A percentile compares a stretch with the other conserved stretches of the same genome.
These are phyloP conservation scores for Tylopilus vinaceipallidus DNA, from an alignment of 768 basidiomycete genomes.

Conservation along the genomic window DNA sequence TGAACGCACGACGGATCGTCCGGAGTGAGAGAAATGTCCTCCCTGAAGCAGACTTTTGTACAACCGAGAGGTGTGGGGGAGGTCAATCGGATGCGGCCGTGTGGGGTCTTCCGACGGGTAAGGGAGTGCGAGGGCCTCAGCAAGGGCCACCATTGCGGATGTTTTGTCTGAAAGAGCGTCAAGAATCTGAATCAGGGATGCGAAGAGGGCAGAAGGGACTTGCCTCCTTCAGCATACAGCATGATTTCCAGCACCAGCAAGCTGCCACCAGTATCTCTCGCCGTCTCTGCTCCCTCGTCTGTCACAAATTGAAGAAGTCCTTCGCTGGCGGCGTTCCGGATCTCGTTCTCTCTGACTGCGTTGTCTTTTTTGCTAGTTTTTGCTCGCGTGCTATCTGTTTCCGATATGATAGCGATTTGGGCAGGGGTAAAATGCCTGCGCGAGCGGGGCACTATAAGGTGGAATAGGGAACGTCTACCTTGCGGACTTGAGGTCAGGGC, in stretches of 20 bases:
- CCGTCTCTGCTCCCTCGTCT: constrained; percentile 56
- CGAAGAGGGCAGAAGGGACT: constrained; percentile 25
- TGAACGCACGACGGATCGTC: constrained; percentile 51
- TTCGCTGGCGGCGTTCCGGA: constrained; percentile 70
- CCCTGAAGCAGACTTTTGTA: constrained; percentile 92
- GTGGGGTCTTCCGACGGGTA: constrained; percentile 54
- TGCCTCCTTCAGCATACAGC: constrained; percentile 80
- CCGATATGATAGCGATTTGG: constrained; percentile 65
- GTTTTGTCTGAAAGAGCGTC: constrained; percentile 59
- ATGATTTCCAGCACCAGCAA: constrained; percentile 78
- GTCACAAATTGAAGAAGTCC: constrained; percentile 70
- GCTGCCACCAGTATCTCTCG: constrained; percentile 77
- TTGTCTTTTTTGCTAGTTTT: constrained; percentile 85
- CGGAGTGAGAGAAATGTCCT: constrained; percentile 75
- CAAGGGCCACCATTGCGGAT: constrained; percentile 56
- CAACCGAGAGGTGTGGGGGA: constrained; percentile 77
- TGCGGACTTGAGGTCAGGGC: constrained; percentile 60
- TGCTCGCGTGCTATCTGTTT: constrained; percentile 65
- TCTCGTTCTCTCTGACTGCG: constrained; percentile 61
- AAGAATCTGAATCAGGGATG: background rate
- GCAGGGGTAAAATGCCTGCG: constrained; percentile 86
- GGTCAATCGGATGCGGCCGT: constrained; percentile 68
- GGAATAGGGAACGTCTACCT: constrained; percentile 80
- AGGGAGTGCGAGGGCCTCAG: constrained; percentile 51
- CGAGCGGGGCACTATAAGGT: constrained; percentile 81